Base-by-base conservation (phyloP, 306 rosid species). In the Potentilla sterilis region DNA sequence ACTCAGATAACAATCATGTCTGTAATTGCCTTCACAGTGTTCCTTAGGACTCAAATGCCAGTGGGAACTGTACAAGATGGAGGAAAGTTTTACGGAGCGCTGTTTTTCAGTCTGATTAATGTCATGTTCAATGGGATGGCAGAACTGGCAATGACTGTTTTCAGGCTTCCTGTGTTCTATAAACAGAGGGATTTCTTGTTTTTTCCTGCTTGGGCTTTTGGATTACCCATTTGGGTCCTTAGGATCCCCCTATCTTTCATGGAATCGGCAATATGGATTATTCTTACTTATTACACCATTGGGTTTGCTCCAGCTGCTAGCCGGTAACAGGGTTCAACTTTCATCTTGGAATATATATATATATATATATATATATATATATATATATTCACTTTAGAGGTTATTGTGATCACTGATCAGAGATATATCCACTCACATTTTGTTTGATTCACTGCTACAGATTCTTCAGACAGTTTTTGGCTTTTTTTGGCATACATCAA, bases 181-280 rank as follows among this genome's bases (percentile, higher is more conserved):
- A 91, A 85, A 75, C 98, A 93, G 57, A 89, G 98, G 68, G 96
- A 90, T 79, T 83, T 82, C 80, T 74, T 82, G 83, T 91, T 93
- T 80, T 93, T 62, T 77, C 97, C 97, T 16, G 92, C 92, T 14
- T 93, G 98, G 98, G 93, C 93, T 1, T 91, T 91, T 66, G 88
- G 61, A 0, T 55, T 93, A 18, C 98, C 96, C 5, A 88, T 93
- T 75, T 93, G 87, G 90, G 46, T 89, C 76, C 92, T 91, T 6
- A 87, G 93, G 72, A 89, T 93, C 74, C 98, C 98, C 1, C 34
- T 91, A 14, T 93, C 98, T 6, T 47, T 89, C 41, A 0, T 81
- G 76, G 98, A 93, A 79, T 88, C 97, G 3, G 87, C 66, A 42
- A 83, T 93, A 70, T 93, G 97, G 98, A 67, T 87, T 70, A 28